phyloP scores from a whole-genome alignment of 305 asterid species.

The Lippia alba region DNA sequence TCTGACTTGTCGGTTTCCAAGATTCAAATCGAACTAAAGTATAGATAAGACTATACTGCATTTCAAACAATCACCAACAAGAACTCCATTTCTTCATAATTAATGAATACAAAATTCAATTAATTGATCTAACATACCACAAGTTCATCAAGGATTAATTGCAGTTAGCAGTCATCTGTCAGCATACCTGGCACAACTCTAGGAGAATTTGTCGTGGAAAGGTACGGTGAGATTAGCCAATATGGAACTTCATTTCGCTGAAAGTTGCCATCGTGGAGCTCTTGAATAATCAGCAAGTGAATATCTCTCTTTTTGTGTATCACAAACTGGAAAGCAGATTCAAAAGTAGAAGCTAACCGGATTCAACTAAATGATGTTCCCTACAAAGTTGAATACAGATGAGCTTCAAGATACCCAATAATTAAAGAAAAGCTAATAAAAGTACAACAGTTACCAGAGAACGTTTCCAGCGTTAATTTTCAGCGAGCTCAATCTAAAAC shows the following conservation, averaged over 20 bases:
- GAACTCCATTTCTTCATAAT: not conserved
- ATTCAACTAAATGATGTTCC: constrained; percentile 7
- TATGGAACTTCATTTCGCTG: too few relatives aligned
- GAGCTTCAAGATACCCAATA: constrained; percentile 2
- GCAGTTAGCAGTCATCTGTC: not conserved
- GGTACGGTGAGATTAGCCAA: constrained; percentile 1
- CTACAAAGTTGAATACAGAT: constrained; percentile 20
- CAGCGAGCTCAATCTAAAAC: not conserved
- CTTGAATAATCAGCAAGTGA: not conserved
- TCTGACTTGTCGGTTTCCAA: too few relatives aligned
- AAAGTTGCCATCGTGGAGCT: not conserved
- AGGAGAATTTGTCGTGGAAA: constrained; percentile 4
- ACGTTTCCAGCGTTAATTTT: not conserved
- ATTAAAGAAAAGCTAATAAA: constrained; percentile 9
- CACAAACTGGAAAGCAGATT: constrained; percentile 10
- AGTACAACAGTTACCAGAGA: constrained; percentile 8
- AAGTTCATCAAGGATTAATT: not conserved
- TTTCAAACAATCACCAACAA: constrained; percentile 3
- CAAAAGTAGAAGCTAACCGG: constrained; percentile 2
- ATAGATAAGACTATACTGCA: not conserved
- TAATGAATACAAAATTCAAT: not conserved
- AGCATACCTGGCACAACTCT: constrained; percentile 18
- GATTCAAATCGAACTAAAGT: too few relatives aligned
- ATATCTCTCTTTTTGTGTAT: constrained; percentile 1
- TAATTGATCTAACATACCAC: constrained; percentile 2